phyloP scores from a whole-genome alignment of 179 eudicot genomes.

The Patellifolia procumbens region DNA sequence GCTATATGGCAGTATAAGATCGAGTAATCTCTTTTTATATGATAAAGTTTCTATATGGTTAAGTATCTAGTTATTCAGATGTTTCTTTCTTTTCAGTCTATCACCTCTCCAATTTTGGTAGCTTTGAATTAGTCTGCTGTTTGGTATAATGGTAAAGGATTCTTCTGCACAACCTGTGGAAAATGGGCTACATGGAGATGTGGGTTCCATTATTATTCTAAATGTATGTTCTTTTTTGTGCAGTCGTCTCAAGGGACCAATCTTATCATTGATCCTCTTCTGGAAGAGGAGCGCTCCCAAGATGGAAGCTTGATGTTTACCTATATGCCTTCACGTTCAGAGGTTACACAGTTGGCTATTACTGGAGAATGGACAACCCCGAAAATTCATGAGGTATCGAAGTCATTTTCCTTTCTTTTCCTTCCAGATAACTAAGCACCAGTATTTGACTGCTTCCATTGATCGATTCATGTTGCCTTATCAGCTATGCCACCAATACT shows the following conservation, averaged over 20 bases:
- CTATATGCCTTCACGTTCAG: slow-evolving; percentile 83
- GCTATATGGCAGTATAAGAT: background rate
- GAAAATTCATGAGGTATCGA: slow-evolving; percentile 75
- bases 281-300: slow-evolving; percentile 84
- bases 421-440: no score
- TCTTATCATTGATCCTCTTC: slow-evolving; percentile 85
- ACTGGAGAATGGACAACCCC: slow-evolving; percentile 92
- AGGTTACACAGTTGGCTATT: slow-evolving; percentile 79
- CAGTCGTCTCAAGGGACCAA: slow-evolving; percentile 77
- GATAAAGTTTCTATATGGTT: background rate
- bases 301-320: slow-evolving; percentile 85
- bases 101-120: background rate
- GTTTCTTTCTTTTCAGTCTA: background rate
- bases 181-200: background rate
- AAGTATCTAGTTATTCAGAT: background rate
- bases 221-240: slow-evolving; percentile 6
- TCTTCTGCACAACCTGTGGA: background rate
- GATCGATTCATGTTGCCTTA: background rate
- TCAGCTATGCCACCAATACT: background rate
- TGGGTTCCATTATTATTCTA: slow-evolving; percentile 6
- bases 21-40: background rate
- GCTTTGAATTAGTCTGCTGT: background rate
- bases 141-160: background rate
- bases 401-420: background rate
- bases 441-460: no score